Evolutionary conservation across 2,329 filamentous ascomycete genomes (phyloP).

Genomic region (Pseudogymnoascus sp.): DNA sequence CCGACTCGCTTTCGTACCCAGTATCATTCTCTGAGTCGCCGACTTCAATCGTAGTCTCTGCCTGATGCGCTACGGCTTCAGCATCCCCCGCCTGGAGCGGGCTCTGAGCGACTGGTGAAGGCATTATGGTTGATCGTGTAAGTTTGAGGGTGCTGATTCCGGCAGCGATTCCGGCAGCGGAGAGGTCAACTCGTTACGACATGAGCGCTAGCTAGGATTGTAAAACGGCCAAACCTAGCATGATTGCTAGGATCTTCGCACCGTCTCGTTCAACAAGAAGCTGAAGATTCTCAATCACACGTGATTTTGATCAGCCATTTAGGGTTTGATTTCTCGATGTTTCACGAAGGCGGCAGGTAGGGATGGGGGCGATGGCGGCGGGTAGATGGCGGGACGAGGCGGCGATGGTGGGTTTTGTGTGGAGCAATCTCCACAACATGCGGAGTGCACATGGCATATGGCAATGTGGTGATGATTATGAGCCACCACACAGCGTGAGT

Average conservation of each 20-base stretch:
- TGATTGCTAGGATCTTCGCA: background rate
- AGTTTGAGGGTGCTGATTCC: background rate
- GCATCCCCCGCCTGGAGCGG: background rate
- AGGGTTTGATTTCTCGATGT: background rate
- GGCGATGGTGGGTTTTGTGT: background rate
- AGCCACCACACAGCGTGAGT: background rate
- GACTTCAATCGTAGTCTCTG: background rate
- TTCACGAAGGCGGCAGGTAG: background rate
- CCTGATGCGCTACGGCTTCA: background rate
- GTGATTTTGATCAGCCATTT: background rate
- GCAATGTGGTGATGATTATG: background rate
- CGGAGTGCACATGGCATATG: background rate
- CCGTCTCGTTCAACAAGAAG: background rate
- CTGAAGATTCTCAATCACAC: background rate
- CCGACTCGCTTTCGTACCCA: slow-evolving; percentile 5
- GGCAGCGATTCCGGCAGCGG: background rate
- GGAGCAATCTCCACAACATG: background rate
- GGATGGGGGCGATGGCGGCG: too few relatives aligned
- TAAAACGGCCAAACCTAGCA: background rate
- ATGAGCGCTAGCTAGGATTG: background rate
- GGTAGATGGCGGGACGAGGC: background rate
- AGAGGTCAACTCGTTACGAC: background rate
- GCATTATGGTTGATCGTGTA: background rate
- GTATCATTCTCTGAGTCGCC: background rate
- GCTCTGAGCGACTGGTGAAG: background rate